Evolutionary conservation across 2,329 filamentous ascomycete genomes (phyloP), one percentile per base, ranked within the genome.

Genomic region (Alternaria novae-zelandiae): DNA sequence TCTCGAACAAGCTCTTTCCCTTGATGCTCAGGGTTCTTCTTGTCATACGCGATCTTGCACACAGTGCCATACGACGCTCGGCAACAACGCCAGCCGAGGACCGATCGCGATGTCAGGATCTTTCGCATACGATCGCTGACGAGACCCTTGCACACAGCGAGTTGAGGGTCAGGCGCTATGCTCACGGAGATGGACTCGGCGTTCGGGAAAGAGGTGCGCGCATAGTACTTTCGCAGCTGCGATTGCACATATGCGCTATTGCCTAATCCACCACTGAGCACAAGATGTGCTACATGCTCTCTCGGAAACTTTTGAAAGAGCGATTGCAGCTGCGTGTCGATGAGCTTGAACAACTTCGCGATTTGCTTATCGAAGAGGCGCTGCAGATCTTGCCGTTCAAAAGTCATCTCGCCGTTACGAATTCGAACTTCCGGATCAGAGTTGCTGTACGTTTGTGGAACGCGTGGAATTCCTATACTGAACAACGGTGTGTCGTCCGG

Each of bases 61-160:
- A 77, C 65, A 0, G 78, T 80, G 21, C 79, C 79, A 53, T 81
- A 81, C 0, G 71, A 74, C 5, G 79, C 76, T 13, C 79, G 69
- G 59, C 77, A 79, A 59, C 78, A 81, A 4, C 78, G 73, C 77
- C 76, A 79, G 1, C 75, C 75, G 2, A 87, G 77, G 1, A 86
- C 83, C 0, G 84, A 75, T 3, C 77, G 74, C 2, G 76, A 78
- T 13, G 79, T 80, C 1, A 81, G 78, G 5, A 85, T 77, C 51
- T 81, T 84, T 45, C 86, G 82, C n/a, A 86, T 76, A 11, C 85
- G 80, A 53, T 88, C 85, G 3, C 83, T 77, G 2, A 87, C 82
- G 3, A 87, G 74, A 0, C 86, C 86, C 63, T 85, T 85, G 45
- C 85, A 85, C 2, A 87, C 85, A 6, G 86, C 85, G 0, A 88